Base-by-base conservation (phyloP, 2,329 filamentous ascomycete species). In the Xylariomycetidae sp. region DNA sequence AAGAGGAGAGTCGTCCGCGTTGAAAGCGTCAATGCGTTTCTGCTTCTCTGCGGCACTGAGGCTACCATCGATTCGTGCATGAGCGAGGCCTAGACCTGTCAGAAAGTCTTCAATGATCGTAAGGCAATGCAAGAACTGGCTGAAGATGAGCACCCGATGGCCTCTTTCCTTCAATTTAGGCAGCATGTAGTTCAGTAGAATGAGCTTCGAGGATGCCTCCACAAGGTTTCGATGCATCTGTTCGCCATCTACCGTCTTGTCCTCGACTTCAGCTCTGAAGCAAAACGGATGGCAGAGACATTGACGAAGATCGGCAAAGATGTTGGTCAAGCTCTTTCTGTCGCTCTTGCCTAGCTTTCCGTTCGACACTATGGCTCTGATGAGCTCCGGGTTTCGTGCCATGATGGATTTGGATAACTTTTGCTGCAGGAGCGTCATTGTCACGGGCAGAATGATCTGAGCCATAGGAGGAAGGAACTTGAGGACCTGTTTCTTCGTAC, bases 281-380 rank as follows among this genome's bases (percentile, higher is more conserved):
- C 96, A 79, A 54, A 96, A 98, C 0, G 93, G 92, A 59, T 98
- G 93, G 44, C 90, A 95, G 2, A 98, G 69, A 44, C 87, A 94
- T 57, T 95, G 96, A 13, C 92, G 79, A 13, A 98, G 71, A 57
- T 98, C 92, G 75, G 95, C 87, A 26, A 98, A 61, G 24, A 98
- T 95, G 49, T 98, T 98, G 70, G 83, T 95, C 37, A 96, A 63
- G 42, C 79, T 90, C 25, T 85, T 80, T 5, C 83, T 76, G 38
- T 96, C 89, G 12, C 70, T 72, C 18, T 72, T 67, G 48, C 80
- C 85, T 31, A 87, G 63, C 42, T 72, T 77, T 27, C 68, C 69
- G 20, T 80, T 74, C 6, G 78, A 79, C 49, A 96, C 89, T 28
- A 98, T 87, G 0, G 89, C 77, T 45, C 82, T 82, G 53, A 98